Base-by-base conservation (phyloP, 2,329 filamentous ascomycete species). In the Cladorrhinum sp. region DNA sequence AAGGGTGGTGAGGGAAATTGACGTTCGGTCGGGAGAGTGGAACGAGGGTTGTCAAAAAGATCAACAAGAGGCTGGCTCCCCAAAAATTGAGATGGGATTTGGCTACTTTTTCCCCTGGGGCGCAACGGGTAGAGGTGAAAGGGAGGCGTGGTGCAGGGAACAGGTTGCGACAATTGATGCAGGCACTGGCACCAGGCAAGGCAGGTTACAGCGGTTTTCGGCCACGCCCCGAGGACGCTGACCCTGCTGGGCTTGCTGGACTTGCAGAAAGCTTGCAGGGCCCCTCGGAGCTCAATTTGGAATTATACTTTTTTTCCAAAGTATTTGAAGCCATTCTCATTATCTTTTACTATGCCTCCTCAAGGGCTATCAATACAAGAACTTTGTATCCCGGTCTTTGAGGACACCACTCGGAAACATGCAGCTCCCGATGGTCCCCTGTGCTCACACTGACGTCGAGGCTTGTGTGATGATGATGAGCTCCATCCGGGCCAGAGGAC, bases 71-170 rank as follows among this genome's bases (percentile, higher is more conserved):
- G 55, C 38, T 59, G 54, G 58, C 36, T 54, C 51, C 50, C 54
- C 36, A 64, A 66, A 64, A 65, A 65, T 66, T 62, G 61, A 56
- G 45, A 61, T 58, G 63, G 57, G 62, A 27, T 32, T 29, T 56
- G 38, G 41, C 24, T 55, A 48, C 55, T 58, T 61, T 60, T 61
- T 56, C 23, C 53, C 23, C 53, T 13, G 25, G 49, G 52, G 38
- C 52, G 52, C 29, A 22, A 55, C 32, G 38, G 25, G 32, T 3
- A 20, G 41, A 22, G 41, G 23, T 9, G 20, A 12, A 59, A 56
- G 62, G 56, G 36, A 36, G 50, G 52, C 22, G 24, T 8, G 54
- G 6, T 58, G 64, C 63, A 67, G 62, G 64, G 65, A 61, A 62
- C 55, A 54, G 65, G 62, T 64, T 66, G 64, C 64, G 60, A 62